Evolutionary conservation across 352 stramenopile genomes (phyloP), one percentile per base, ranked within the genome.

Genomic region (Globisporangium recalcitrans): DNA sequence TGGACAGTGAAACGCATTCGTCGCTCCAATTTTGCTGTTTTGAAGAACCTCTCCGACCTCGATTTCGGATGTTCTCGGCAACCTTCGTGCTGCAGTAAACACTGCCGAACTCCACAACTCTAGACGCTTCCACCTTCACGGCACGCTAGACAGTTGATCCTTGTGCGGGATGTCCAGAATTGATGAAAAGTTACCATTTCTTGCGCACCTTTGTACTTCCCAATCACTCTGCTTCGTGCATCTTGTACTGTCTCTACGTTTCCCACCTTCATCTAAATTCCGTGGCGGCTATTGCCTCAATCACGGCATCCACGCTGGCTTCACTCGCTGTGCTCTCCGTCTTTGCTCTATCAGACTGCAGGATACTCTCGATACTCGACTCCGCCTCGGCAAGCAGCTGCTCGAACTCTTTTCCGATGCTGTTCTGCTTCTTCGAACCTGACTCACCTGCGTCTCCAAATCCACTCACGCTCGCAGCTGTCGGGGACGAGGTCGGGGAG

Each of bases 321-420:
- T 36, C 54, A 11, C 58, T 64, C 24, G 58, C 58, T 32, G 34
- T 54, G 52, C 22, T 46, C 38, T 46, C 42, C 0, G 26, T 13
- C 52, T 48, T 26, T 9, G 36, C 31, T 51, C 40, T 34, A 24
- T 66, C 60, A 5, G 51, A 60, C 27, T 55, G 38, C 19, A 69
- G 44, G 52, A 69, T 64, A 36, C 74, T 80, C 60, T 82, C 82
- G 63, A 91, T 89, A 26, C 75, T 88, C 21, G 80, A 87, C 66
- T 90, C 78, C 31, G 82, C 82, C 65, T 91, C 82, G 6, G 75
- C 75, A 16, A 91, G 68, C 51, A 91, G 60, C 58, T 74, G 63
- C 71, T 90, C 82, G 53, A 91, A 89, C 59, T 91, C 80, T 49
- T 84, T 80, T 9, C 70, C 68, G 21, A 90, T 87, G 57, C 68